Conservation (phyloP, 2,329 filamentous ascomycete genomes). For the Tolypocladium inflatum region DNA sequence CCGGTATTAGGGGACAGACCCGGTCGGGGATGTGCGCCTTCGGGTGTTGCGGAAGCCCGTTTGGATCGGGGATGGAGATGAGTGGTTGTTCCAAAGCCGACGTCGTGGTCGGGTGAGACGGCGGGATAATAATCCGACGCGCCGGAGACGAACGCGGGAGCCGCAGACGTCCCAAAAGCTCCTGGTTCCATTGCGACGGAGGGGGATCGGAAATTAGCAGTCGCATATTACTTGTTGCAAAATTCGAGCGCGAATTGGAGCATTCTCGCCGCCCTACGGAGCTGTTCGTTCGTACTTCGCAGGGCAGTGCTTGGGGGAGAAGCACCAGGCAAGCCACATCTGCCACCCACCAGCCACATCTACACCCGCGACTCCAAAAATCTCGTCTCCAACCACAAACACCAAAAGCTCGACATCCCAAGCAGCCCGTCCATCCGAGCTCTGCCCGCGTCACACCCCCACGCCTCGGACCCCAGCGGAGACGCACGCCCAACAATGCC, state of each 20-base stretch:
- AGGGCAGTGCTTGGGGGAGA: not conserved
- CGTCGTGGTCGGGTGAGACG: not conserved
- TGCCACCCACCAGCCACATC: not conserved
- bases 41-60: not conserved
- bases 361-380: not conserved
- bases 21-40: not conserved
- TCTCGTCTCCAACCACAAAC: not conserved
- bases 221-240: not conserved
- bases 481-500: conserved; percentile 74
- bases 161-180: not conserved
- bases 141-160: not conserved
- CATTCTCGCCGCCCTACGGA: not conserved
- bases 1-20: not conserved
- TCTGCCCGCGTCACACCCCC: too few species aligned
- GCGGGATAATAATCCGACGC: not conserved
- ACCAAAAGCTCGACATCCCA: not conserved
- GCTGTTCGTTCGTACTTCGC: too few species aligned
- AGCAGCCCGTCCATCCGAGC: not conserved
- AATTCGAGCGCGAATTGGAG: not conserved
- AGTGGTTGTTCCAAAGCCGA: not conserved
- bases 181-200: not conserved
- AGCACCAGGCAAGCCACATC: not conserved
- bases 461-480: too few species aligned
- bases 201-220: not conserved
- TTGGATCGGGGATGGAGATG: not conserved